Base-by-base conservation (phyloP, 2,329 filamentous ascomycete species). In the Epichloe hybrida region DNA sequence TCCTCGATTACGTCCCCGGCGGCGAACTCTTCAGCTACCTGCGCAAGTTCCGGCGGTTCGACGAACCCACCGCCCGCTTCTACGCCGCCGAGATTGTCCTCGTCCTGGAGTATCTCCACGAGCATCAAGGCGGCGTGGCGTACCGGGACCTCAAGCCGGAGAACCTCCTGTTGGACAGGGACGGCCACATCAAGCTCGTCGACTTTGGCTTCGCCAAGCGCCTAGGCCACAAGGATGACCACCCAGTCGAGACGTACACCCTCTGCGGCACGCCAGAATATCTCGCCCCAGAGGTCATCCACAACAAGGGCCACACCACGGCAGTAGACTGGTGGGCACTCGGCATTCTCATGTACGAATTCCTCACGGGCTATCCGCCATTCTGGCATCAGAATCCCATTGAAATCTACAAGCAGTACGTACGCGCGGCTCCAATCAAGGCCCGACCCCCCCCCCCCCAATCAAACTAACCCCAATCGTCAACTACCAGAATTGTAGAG, bases 251-350 rank as follows among this genome's bases (percentile, higher is more conserved):
- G 68, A 90, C 86, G 5, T 91, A 90, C 61, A 91, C 86, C 3
- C 75, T 91, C 31, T 91, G 86, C 66, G 86, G 86, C 48, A 91
- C 86, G 2, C 86, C 86, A 44, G 86, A 91, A 63, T 91, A 91
- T 64, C 79, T 91, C 44, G 86, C 86, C 2, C 86, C 86, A 5
- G 86, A 91, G 69, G 86, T 91, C 41, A 90, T 91, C 58, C 80
- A 88, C 57, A 89, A 88, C 64, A 88, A 87, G 63, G 86, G 84
- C 12, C 81, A 84, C 61, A 83, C 79, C 3, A 81, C 79, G 2
- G 85, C 86, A 13, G 86, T 91, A 37, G 86, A 91, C 70, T 91
- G 86, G 86, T 91, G 87, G 87, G 86, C 87, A 0, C 73, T 93
- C 57, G 87, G 87, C 27, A 89, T 91, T 57, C 68, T 93, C 51